Base-by-base conservation (phyloP, 1,139 yeast species). In the Saccharomyces hybrid region DNA sequence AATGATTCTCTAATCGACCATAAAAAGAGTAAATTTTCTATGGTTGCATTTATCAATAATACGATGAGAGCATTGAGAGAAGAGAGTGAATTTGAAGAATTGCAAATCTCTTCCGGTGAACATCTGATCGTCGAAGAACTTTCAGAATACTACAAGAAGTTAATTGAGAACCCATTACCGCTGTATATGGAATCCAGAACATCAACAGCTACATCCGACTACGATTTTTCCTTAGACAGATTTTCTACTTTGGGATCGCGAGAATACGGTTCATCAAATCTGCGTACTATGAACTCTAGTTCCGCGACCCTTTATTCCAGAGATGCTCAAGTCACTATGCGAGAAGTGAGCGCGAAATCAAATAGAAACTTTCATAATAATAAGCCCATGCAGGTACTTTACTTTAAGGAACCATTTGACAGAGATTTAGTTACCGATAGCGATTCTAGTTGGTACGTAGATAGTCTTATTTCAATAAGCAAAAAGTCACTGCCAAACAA, bases 21-120 rank as follows among this genome's bases (percentile, higher is more conserved):
- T 56, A 70, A 71, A 52, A 63, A 70, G 9, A 65, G 44, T 29
- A 59, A 53, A 48, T 59, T 63, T 49, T 54, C 58, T n/a, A 42
- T 51, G 16, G 55, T 56, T 9, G 54, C 53, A 26, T 84, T 82
- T 62, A 76, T 83, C 51, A 73, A 73, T 47, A 84, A 83, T 66
- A 83, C 89, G 1, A 67, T 80, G 56, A 59, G 66, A 50, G 78
- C 80, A 0, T 56, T 76, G 32, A 60, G 65, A 59, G 71, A 76
- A 61, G 71, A 77, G 51, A 46, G 59, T 2, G 44, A 54, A 14
- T 51, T 51, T 4, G 29, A 55, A 14, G 56, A 58, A 28, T 56
- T 55, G 25, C 38, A 54, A 2, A 31, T 57, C 7, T 47, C 27
- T 6, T 3, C 26, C 13, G 11, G 16, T 2, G 49, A 47, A 29